A percentile compares a stretch with the other conserved stretches of the same genome.
These are phyloP conservation scores for Trichocomaceae sp. DNA, from an alignment of 2,329 filamentous ascomycete genomes.

Conservation along the genomic window DNA sequence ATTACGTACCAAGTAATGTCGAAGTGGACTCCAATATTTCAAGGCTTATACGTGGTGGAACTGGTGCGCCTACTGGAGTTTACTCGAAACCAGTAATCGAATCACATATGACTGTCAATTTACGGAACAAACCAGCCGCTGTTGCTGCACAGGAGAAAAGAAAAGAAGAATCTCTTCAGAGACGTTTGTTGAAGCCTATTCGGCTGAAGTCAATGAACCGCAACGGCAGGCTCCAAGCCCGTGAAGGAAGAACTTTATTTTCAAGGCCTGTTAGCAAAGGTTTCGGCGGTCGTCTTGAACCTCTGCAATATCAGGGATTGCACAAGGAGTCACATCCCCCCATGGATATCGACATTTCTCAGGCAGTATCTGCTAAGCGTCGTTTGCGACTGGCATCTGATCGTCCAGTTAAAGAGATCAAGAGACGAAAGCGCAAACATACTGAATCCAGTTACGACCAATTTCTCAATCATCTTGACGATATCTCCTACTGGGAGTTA, in stretches of 20 bases:
- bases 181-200: conserved; percentile 19
- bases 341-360: neutral
- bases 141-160: conserved; percentile 25
- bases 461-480: conserved; percentile 9
- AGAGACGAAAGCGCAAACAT: neutral
- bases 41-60: conserved; percentile 18
- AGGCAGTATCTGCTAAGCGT: neutral
- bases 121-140: conserved; percentile 31
- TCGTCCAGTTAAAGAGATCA: conserved; percentile 1
- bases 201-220: conserved; percentile 28
- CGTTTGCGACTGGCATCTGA: neutral
- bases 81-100: conserved; percentile 20
- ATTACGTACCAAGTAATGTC: conserved; percentile 41
- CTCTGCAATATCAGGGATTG: neutral
- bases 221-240: conserved; percentile 13
- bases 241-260: conserved; percentile 23
- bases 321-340: neutral
- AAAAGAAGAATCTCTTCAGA: conserved; percentile 22
- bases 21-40: conserved; percentile 32
- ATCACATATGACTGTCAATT: conserved; percentile 27
- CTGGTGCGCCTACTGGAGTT: conserved; percentile 3
- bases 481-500: conserved; percentile 11
- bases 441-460: conserved; percentile 4
- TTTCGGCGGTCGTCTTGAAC: neutral
- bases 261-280: conserved; percentile 17